Conservation (phyloP, 768 basidiomycete genomes). For the Nidula microcarpa region DNA sequence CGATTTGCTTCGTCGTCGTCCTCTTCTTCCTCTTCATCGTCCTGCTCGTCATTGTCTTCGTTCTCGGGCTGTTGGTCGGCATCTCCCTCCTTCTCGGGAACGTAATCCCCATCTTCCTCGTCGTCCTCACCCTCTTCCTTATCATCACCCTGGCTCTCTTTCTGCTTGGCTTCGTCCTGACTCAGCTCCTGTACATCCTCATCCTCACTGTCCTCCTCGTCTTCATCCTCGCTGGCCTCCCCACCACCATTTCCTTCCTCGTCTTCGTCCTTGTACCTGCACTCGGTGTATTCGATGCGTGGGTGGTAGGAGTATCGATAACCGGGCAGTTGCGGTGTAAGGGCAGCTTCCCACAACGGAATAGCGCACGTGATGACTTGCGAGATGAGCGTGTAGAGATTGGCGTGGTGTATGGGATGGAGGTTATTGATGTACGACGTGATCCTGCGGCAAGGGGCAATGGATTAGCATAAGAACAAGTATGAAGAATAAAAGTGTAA, state of each 20-base stretch:
- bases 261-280: no score
- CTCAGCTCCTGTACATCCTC: no score
- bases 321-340: conserved; percentile 8
- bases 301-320: not conserved
- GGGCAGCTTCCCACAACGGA: conserved; percentile 23
- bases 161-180: no score
- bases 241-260: no score
- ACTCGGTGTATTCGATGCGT: not conserved
- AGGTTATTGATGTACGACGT: conserved; percentile 37
- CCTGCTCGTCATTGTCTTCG: not conserved
- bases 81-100: not conserved
- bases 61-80: not conserved
- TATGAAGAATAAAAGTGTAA: not conserved
- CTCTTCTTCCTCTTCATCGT: not conserved
- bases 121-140: not conserved
- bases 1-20: not conserved
- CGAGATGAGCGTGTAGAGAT: conserved; percentile 21
- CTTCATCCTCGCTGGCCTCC: no score
- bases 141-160: no score
- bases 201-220: no score
- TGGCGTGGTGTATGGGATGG: conserved; percentile 18
- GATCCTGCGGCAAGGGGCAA: conserved; percentile 8
- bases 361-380: conserved; percentile 18
- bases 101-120: not conserved
- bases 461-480: not conserved